Evolutionary conservation across 306 rosid genomes (phyloP), one percentile per base, ranked within the genome.

Genomic region (Arachis stenosperma): DNA sequence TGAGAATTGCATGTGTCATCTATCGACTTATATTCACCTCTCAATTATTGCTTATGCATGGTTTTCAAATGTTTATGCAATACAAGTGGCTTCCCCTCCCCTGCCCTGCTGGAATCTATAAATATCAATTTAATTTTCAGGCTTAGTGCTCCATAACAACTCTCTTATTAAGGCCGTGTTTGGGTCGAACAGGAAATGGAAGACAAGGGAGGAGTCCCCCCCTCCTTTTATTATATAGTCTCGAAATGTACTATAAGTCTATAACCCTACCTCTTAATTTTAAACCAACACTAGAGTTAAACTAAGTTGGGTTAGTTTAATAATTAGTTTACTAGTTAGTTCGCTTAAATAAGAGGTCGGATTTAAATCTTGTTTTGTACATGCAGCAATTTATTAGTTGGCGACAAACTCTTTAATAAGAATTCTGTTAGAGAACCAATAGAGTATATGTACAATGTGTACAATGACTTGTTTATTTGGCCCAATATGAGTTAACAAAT

Each of bases 31-130:
- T 67, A 42, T 65, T 58, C 10, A 77, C 48, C 61, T 68, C 77
- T 82, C 85, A 82, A 82, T 82, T 77, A 82, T 82, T 82, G 77
- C 74, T 62, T 77, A 73, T 77, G 76, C 79, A 81, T 81, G 65
- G 75, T 67, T 81, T 77, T 77, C 82, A 81, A 66, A 66, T 69
- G 41, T 75, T 69, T 70, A 65, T 70, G 67, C 71, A 70, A 76
- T 70, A 51, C 2, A 56, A 63, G 52, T 48, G 41, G 73, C 37
- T 4, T 33, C 37, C 37, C 37, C 37, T 33, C 4, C 37, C 37
- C 37, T 33, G 4, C 37, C 37, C 37, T 33, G 37, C 37, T 9
- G 61, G 33, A 40, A 53, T 42, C 53, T 17, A 73, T 73, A 14
- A 22, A 61, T 9, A 29, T 3, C 5, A 7, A 43, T 17, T 10